Evolutionary conservation across 495 filamentous ascomycete genomes (phyloP).

Genomic region (Podospora bellae-mahoneyi): DNA sequence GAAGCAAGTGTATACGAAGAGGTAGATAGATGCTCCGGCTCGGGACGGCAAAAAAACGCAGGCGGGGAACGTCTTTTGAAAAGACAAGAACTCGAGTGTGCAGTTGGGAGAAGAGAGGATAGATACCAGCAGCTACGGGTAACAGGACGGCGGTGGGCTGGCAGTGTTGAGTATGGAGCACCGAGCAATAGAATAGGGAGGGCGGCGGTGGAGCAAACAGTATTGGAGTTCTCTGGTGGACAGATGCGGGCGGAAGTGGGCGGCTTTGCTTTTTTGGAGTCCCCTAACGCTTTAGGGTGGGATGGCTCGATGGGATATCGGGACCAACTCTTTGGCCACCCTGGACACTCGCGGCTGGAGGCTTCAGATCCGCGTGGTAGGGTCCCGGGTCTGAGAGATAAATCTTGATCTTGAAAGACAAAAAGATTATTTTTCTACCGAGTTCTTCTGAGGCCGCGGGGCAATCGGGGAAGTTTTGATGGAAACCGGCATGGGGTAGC

Average conservation of each 20-base stretch:
- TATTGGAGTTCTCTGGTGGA: slow-evolving; percentile 7
- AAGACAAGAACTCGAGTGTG: neutral
- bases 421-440: neutral
- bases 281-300: slow-evolving; percentile 5
- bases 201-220: slow-evolving; percentile 14
- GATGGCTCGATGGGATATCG: neutral
- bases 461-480: neutral
- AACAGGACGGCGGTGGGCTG: slow-evolving; percentile 15
- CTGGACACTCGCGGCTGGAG: neutral
- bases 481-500: neutral
- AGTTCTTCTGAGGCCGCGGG: neutral
- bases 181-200: slow-evolving; percentile 19
- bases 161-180: slow-evolving; percentile 13
- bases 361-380: neutral
- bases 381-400: neutral
- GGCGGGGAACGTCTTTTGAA: neutral
- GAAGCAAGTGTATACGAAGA: neutral
- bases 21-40: slow-evolving; percentile 2
- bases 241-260: slow-evolving; percentile 18
- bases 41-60: slow-evolving; percentile 10
- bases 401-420: neutral
- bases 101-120: neutral
- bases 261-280: slow-evolving; percentile 1
- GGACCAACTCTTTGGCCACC: neutral
- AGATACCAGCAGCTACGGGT: neutral